Evolutionary conservation across 345 rosid genomes (phyloP), one percentile per base, ranked within the genome.

Genomic region (Rhodomyrtus tomentosa): DNA sequence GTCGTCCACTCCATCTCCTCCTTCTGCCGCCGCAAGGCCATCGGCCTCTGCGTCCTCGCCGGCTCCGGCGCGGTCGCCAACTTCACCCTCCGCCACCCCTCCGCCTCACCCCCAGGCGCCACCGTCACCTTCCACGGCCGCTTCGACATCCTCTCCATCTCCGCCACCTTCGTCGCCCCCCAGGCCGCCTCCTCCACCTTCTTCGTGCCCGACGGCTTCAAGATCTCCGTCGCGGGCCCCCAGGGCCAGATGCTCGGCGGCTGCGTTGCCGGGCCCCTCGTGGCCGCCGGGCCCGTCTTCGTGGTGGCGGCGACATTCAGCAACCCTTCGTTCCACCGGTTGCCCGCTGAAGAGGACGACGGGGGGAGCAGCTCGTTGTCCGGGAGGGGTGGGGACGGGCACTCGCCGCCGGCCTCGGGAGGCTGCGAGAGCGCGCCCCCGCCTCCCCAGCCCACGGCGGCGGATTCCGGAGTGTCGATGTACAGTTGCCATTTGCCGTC

Each of bases 111-210:
- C 3, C 95, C 98, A 0, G 98, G 98, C 54, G 87, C 98, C 36
- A 93, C 94, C 4, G 85, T 95, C n/a, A 95, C 96, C 22, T 96
- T 96, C 88, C 98, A 94, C 32, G 99, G 98, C 5, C 91, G 96
- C 76, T 96, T 96, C 80, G 98, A 95, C 40, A 93, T 96, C 48
- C 90, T 96, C 58, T 96, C 99, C 0, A 88, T 96, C 88, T 95
- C 98, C n/a, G 99, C 98, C 1, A 93, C 99, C 4, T 93, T 94
- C 73, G 84, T 94, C 59, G 92, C 96, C 38, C 93, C 87, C 25
- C 85, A 92, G 74, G 91, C 96, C 36, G 92, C 86, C 32, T 85
- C 94, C 68, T 81, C 91, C 55, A 87, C 93, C 50, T 88, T 86
- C 36, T 91, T 91, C 7, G 86, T 93, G 0, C 96, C 98, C 52